Evolutionary conservation across 768 basidiomycete species (phyloP), one percentile per base, ranked within the genome.

Genomic region (Phanerochaete carnosa): DNA sequence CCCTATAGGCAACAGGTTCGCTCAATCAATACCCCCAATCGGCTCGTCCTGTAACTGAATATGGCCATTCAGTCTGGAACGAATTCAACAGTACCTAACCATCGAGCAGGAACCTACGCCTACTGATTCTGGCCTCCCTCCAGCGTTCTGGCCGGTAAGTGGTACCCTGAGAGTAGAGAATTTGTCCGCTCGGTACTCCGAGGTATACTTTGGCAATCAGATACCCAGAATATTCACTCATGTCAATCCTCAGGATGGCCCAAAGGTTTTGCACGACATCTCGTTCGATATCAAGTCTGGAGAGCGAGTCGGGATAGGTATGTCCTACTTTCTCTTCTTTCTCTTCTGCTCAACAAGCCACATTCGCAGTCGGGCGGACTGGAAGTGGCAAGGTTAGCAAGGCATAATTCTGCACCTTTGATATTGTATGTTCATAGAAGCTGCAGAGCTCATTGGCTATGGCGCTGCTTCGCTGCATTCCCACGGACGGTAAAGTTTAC

Each of bases 101-200:
- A 82, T 84, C 35, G 83, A 84, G 53, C 82, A 83, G 55, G 85
- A 87, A 65, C 76, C 78, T 0, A 72, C 73, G 55, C 64, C 77
- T 1, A 74, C 74, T 0, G 60, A 69, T 29, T 61, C 71, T 4
- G 79, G 79, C 2, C 68, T 77, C 15, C 86, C 85, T 1, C 84
- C 86, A 5, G 86, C 86, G 0, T 80, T 83, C 57, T 87, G 85
- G 86, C 86, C 86, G 1, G 75, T 84, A 0, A 81, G 80, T 29
- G 86, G 86, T 1, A 70, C 76, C 11, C 71, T 87, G 19, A 65
- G 70, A 5, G 79, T 84, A 1, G 80, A 86, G 62, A 76, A 80
- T 32, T 71, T 87, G 1, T 79, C 76, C 8, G 84, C 86, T 0
- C 73, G 76, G 37, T 83, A 83, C 62, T 79, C 77, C 23, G 52